A percentile compares a stretch with the other conserved stretches of the same genome.
phyloP scores from a whole-genome alignment of 805 yeast genomes.

The Candida chauliodis region DNA sequence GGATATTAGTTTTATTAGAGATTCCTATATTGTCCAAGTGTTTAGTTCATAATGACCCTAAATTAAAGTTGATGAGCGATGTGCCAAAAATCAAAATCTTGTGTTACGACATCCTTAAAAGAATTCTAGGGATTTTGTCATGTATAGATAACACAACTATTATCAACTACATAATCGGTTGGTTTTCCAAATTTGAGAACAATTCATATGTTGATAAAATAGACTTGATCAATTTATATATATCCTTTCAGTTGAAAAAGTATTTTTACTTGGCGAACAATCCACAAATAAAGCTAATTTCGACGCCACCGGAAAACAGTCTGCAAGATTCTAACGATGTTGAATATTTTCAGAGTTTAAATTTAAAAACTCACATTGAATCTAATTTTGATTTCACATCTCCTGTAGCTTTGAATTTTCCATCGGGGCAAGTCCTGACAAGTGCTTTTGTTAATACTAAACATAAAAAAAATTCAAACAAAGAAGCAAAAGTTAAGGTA shows the following conservation, averaged over 20 bases:
- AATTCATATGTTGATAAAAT: slow-evolving; percentile 50
- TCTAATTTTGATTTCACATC: slow-evolving; percentile 1
- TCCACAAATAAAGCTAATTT: slow-evolving; percentile 12
- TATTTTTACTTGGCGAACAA: slow-evolving; percentile 40
- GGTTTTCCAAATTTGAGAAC: slow-evolving; percentile 48
- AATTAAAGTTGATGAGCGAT: slow-evolving; percentile 26
- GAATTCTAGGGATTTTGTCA: slow-evolving; percentile 66
- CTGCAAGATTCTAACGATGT: slow-evolving; percentile 9
- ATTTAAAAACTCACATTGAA: slow-evolving; percentile 14
- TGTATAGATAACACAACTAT: slow-evolving; percentile 38
- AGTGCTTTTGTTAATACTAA: slow-evolving; percentile 10
- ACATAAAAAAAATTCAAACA: slow-evolving; percentile 13
- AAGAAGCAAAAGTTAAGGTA: slow-evolving; percentile 38
- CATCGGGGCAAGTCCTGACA: slow-evolving; percentile 4
- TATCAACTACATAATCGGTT: slow-evolving; percentile 45
- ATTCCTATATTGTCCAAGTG: slow-evolving; percentile 60
- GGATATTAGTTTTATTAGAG: slow-evolving; percentile 66
- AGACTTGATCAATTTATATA: slow-evolving; percentile 68
- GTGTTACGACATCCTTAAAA: slow-evolving; percentile 67
- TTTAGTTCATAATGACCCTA: slow-evolving; percentile 27
- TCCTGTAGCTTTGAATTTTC: slow-evolving; percentile 9
- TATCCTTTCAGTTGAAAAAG: slow-evolving; percentile 70
- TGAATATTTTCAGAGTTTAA: slow-evolving; percentile 22
- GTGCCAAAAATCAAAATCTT: slow-evolving; percentile 51
- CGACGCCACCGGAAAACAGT: slow-evolving; percentile 1